Percentiles rank a stretch among this genome's conserved stretches.
phyloP scores from a whole-genome alignment of 257 asterid species.

The Fraxinus cuspidata region DNA sequence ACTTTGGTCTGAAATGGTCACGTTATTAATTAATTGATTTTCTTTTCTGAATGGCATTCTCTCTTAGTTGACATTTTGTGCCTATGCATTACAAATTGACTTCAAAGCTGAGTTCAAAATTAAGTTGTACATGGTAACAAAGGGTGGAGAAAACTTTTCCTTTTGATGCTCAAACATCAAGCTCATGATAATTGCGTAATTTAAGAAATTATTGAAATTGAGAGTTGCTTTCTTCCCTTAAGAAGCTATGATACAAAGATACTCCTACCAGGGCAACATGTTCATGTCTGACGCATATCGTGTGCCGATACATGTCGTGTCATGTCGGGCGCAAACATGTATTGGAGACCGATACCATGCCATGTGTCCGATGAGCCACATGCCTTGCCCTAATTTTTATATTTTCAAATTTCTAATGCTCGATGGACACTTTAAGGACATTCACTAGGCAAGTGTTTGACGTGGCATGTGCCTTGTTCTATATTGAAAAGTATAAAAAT shows the following conservation, averaged over 20 bases:
- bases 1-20: not conserved
- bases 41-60: not conserved
- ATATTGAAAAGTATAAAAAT: not conserved
- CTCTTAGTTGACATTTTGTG: not conserved
- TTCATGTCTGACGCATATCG: too few relatives aligned
- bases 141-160: constrained; percentile 4
- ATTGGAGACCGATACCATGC: too few relatives aligned
- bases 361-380: too few relatives aligned
- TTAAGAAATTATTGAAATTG: constrained; percentile 10
- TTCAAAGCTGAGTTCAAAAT: not conserved
- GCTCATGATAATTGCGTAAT: not conserved
- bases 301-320: too few relatives aligned
- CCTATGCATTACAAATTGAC: not conserved
- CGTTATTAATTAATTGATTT: not conserved
- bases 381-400: too few relatives aligned
- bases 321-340: too few relatives aligned
- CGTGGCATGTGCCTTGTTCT: too few relatives aligned
- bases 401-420: too few relatives aligned
- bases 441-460: too few relatives aligned
- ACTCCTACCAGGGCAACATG: too few relatives aligned
- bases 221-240: constrained; percentile 22
- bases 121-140: not conserved
- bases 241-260: not conserved
- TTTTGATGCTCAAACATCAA: constrained; percentile 18
- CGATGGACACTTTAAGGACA: too few relatives aligned